Evolutionary conservation across 176 grass and related monocot species (phyloP), one percentile per base, ranked within the genome.

Genomic region (Hsuehochloa calcarea): DNA sequence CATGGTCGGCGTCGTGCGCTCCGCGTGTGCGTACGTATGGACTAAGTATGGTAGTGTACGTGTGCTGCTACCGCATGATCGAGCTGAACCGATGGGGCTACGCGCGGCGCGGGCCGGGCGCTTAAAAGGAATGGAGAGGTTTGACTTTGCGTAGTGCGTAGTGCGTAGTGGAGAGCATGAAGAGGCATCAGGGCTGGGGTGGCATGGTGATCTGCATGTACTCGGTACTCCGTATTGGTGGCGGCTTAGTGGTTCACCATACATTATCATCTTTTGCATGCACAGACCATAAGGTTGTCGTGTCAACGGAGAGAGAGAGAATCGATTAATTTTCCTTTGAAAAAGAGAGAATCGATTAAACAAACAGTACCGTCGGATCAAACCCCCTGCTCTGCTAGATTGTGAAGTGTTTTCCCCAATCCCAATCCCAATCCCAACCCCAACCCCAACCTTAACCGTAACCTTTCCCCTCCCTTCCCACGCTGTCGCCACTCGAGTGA

Each of bases 131-230:
- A 67, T 41, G 40, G 60, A 35, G 60, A 35, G 56, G 35, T 62
- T 88, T 90, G 91, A 90, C 85, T 54, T 75, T 83, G 10, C 4
- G 3, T 22, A 46, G 74, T 13, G 19, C 50, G 10, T 35, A 44
- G 44, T 5, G 41, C 37, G 54, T 83, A 79, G 84, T 94, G 90
- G 89, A 60, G 77, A 13, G 84, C 92, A 92, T 73, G 89, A 87
- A 82, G 65, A 7, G 22, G 25, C 34, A 25, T 49, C 15, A 46
- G n/a, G 3, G n/a, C n/a, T n/a, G n/a, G 80, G 79, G 23, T 52
- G 58, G 65, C 41, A 20, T 49, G 29, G 68, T 85, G 83, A 81
- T 85, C 25, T 23, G 37, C 86, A 80, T 91, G 76, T 55, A 68
- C 29, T 43, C 41, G 14, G 14, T 20, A 14, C 22, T 65, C 16